Percentiles rank a stretch among this genome's conserved stretches.
phyloP scores from a whole-genome alignment of 2,329 filamentous ascomycete genomes.

The Dactylellina leptospora region DNA sequence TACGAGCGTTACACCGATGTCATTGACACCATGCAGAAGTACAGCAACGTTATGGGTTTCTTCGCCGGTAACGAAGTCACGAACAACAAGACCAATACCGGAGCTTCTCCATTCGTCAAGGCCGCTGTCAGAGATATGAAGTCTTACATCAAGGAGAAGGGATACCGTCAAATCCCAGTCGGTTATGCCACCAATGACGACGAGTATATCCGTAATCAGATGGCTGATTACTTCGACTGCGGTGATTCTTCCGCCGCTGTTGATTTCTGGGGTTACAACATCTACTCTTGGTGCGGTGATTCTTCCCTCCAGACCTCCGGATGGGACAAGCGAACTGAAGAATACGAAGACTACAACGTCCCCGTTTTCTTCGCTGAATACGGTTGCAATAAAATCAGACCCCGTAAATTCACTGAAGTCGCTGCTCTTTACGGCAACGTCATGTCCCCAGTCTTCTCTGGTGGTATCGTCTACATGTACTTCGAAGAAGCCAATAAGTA shows the following conservation, averaged over 20 bases:
- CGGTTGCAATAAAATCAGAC: constrained; percentile 78
- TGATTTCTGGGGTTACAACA: constrained; percentile 99
- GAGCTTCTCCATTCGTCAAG: constrained; percentile 93
- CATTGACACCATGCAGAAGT: constrained; percentile 80
- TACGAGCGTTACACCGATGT: constrained; percentile 84
- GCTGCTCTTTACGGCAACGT: constrained; percentile 77
- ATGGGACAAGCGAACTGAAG: constrained; percentile 81
- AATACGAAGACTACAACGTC: constrained; percentile 88
- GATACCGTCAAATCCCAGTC: constrained; percentile 81
- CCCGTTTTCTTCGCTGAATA: constrained; percentile 99
- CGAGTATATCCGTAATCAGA: constrained; percentile 77
- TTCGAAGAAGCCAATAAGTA: constrained; percentile 91
- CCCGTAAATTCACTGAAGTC: constrained; percentile 86
- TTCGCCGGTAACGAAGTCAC: constrained; percentile 98
- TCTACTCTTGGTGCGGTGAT: constrained; percentile 98
- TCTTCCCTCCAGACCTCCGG: constrained; percentile 79
- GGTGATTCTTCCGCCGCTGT: constrained; percentile 73
- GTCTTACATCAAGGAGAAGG: constrained; percentile 83
- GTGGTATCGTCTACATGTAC: constrained; percentile 99
- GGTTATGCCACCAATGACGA: constrained; percentile 98
- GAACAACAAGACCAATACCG: constrained; percentile 86
- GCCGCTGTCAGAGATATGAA: constrained; percentile 96
- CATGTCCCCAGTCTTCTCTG: constrained; percentile 90
- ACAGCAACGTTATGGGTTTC: constrained; percentile 94
- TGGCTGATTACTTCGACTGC: constrained; percentile 96